These are phyloP conservation scores for Sedum album DNA, from an alignment of 164 flowering plant genomes.

Conservation along the genomic window DNA sequence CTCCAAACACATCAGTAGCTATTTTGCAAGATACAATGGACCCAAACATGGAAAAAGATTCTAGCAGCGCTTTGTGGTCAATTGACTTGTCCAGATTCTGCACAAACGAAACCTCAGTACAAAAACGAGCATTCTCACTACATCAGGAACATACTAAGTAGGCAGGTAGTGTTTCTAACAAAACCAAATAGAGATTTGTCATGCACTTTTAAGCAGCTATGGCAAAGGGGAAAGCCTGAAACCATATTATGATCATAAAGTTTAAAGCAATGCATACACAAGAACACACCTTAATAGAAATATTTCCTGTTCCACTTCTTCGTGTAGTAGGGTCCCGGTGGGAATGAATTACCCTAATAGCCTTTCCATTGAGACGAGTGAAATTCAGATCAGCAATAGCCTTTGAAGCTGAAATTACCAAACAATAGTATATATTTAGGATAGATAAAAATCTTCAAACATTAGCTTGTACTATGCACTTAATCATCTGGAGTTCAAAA, in stretches of 20 bases:
- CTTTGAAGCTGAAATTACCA: conserved; percentile 15
- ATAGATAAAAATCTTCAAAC: no score
- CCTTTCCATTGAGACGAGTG: conserved; percentile 31
- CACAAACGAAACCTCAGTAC: background rate
- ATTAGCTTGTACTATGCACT: no score
- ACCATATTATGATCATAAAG: background rate
- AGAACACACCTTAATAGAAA: conserved; percentile 29
- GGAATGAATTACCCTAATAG: conserved; percentile 34
- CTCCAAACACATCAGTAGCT: conserved; percentile 36
- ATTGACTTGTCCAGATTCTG: conserved; percentile 37
- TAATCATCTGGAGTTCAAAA: no score
- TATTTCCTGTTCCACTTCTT: conserved; percentile 40
- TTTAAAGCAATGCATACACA: background rate
- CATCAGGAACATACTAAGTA: background rate
- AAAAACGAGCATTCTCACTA: background rate
- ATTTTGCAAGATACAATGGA: conserved; percentile 40
- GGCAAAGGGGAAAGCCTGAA: no score
- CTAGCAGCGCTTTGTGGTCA: conserved; percentile 36
- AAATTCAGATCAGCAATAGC: conserved; percentile 36
- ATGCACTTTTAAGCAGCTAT: no score
- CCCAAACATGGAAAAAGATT: conserved; percentile 39
- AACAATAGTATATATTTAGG: background rate
- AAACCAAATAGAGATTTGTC: no score
- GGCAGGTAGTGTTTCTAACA: background rate
- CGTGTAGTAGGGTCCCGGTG: conserved; percentile 32